Evolutionary conservation across 805 yeast species (phyloP).

Genomic region (Maudiozyma bulderi): DNA sequence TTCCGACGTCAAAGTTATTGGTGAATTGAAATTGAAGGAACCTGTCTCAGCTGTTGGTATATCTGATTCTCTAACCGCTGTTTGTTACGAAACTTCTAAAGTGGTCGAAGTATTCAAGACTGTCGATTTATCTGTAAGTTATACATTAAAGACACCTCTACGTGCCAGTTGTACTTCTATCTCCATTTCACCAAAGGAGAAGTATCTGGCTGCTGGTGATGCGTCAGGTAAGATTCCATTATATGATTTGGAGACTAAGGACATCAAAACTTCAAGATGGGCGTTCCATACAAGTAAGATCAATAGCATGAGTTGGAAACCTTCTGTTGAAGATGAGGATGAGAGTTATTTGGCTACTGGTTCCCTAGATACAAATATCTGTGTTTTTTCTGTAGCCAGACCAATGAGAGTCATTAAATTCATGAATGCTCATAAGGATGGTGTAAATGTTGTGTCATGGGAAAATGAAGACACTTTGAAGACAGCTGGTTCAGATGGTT

Average conservation of each 20-base stretch:
- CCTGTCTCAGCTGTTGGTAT: slow-evolving; percentile 40
- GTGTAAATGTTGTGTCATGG: slow-evolving; percentile 75
- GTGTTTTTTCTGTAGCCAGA: slow-evolving; percentile 65
- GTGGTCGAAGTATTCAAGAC: slow-evolving; percentile 33
- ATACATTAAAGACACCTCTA: slow-evolving; percentile 33
- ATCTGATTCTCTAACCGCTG: slow-evolving; percentile 36
- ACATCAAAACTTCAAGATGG: slow-evolving; percentile 81
- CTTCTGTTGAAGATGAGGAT: slow-evolving; percentile 32
- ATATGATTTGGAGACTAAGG: slow-evolving; percentile 44
- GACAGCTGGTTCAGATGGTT: slow-evolving; percentile 74
- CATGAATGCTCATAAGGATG: slow-evolving; percentile 80
- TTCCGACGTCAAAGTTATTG: slow-evolving; percentile 25
- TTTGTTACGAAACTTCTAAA: slow-evolving; percentile 38
- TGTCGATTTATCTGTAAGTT: slow-evolving; percentile 23
- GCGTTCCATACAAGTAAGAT: slow-evolving; percentile 85
- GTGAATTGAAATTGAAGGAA: slow-evolving; percentile 27
- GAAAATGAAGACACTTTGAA: slow-evolving; percentile 38
- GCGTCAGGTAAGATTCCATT: slow-evolving; percentile 76
- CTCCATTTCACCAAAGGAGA: slow-evolving; percentile 60
- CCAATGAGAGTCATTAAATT: slow-evolving; percentile 71
- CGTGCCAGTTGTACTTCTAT: slow-evolving; percentile 57
- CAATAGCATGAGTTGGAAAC: slow-evolving; percentile 65
- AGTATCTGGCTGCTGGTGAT: slow-evolving; percentile 76
- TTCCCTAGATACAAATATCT: slow-evolving; percentile 74
- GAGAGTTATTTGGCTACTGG: slow-evolving; percentile 67